Conservation (phyloP, 2,329 filamentous ascomycete genomes). For the Aspergillus phoenicis region DNA sequence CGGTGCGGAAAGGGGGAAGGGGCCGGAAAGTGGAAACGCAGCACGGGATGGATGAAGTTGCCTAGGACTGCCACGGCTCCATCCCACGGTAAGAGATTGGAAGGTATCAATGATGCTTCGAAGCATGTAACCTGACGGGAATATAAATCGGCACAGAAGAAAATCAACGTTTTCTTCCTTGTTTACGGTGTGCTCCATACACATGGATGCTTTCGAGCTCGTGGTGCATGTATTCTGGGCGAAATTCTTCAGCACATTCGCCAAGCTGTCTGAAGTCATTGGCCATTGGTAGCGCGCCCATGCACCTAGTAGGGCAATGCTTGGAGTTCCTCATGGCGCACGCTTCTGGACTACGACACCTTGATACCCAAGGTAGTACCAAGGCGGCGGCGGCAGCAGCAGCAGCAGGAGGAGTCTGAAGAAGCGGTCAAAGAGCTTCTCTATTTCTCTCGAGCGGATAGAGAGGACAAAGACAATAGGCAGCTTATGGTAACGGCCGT, state of each 20-base stretch:
- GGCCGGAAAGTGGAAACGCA: constrained; percentile 18
- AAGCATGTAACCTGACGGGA: too few relatives aligned
- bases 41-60: not conserved
- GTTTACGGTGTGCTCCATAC: not conserved
- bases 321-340: not conserved
- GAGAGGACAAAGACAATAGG: not conserved
- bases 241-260: not conserved
- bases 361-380: constrained; percentile 6
- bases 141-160: too few relatives aligned
- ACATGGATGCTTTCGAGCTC: not conserved
- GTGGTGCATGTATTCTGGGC: not conserved
- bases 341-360: not conserved
- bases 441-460: not conserved
- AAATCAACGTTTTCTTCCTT: not conserved
- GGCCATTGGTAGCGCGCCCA: not conserved
- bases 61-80: not conserved
- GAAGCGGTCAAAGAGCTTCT: constrained; percentile 10
- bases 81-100: not conserved
- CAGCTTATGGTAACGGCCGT: not conserved
- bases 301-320: not conserved
- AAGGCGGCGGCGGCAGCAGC: not conserved
- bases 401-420: not conserved
- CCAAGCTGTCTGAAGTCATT: not conserved
- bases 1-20: constrained; percentile 30
- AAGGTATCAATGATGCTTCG: not conserved